phyloP scores from a whole-genome alignment of 768 basidiomycete genomes.

The Dioszegia hungarica region DNA sequence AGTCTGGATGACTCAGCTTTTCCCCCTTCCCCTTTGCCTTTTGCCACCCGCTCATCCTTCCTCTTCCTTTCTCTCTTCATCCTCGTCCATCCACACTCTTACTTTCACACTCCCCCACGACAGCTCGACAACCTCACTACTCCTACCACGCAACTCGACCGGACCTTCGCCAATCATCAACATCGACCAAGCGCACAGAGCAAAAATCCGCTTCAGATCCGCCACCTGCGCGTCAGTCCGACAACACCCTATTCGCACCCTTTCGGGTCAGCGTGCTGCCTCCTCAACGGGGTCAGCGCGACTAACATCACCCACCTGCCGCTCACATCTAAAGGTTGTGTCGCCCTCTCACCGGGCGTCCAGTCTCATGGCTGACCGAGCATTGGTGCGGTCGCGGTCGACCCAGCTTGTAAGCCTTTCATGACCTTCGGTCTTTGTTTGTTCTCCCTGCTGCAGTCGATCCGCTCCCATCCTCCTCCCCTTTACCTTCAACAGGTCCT shows the following conservation, averaged over 20 bases:
- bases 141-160: too few relatives aligned
- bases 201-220: neutral
- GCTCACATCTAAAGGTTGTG: too few relatives aligned
- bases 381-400: neutral
- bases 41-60: neutral
- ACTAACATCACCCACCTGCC: too few relatives aligned
- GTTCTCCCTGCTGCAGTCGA: neutral
- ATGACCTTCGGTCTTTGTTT: neutral
- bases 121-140: too few relatives aligned
- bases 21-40: neutral
- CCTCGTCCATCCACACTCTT: neutral
- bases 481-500: too few relatives aligned
- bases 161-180: neutral
- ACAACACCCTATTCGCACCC: too few relatives aligned
- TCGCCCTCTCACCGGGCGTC: too few relatives aligned
- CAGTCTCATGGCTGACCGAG: neutral
- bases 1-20: neutral
- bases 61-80: neutral
- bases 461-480: neutral
- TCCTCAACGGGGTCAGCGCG: too few relatives aligned
- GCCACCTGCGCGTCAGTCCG: neutral
- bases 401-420: constrained; percentile 3
- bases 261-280: too few relatives aligned
- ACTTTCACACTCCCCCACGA: neutral
- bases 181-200: neutral